These are phyloP conservation scores for Ajuga chamaepitys DNA, from an alignment of 257 asterid genomes.

Conservation along the genomic window DNA sequence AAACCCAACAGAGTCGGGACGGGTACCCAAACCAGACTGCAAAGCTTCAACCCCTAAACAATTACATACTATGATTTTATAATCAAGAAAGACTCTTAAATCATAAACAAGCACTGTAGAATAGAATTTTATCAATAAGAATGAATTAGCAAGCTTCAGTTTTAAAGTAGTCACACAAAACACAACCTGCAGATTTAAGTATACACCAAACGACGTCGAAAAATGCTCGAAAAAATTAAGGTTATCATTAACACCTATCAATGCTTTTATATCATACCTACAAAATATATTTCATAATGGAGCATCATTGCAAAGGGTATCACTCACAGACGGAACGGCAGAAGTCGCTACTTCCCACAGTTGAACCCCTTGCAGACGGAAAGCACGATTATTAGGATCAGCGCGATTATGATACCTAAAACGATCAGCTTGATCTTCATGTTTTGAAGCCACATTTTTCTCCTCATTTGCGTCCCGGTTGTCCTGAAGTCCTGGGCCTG, in stretches of 20 bases:
- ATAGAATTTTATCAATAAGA: not conserved
- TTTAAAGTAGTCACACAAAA: not conserved
- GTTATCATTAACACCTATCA: constrained; percentile 12
- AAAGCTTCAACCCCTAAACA: no score
- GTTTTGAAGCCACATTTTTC: constrained; percentile 90
- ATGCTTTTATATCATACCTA: constrained; percentile 27
- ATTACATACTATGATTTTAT: no score
- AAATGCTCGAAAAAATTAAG: constrained; percentile 8
- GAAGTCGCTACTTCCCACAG: constrained; percentile 33
- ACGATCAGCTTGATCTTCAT: constrained; percentile 84
- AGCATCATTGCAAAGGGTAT: constrained; percentile 3
- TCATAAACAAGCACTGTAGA: no score
- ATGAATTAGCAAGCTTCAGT: not conserved
- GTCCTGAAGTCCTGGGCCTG: constrained; percentile 86
- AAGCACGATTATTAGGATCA: constrained; percentile 75
- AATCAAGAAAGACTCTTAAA: no score
- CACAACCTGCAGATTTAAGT: not conserved
- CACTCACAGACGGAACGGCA: not conserved
- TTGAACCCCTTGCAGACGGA: constrained; percentile 68
- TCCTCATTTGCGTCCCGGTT: constrained; percentile 61
- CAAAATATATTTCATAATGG: constrained; percentile 20
- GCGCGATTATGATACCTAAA: constrained; percentile 54
- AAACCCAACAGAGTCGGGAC: no score
- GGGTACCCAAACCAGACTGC: no score
- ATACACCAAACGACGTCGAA: not conserved